Evolutionary conservation across 768 basidiomycete genomes (phyloP), one percentile per base, ranked within the genome.

Genomic region (Gloeostereum incarnatum): DNA sequence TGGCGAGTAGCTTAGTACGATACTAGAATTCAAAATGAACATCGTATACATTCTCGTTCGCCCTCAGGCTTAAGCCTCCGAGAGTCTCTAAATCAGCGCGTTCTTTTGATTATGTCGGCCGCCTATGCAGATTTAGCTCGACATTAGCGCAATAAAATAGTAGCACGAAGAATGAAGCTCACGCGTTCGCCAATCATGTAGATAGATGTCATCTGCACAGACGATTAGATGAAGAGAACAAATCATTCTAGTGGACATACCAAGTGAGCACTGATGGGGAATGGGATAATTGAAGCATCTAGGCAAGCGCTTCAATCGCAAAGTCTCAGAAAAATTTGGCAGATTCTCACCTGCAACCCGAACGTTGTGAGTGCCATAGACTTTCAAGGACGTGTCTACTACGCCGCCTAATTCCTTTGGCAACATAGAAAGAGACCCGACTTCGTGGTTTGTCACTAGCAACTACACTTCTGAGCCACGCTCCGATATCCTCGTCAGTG

Each of bases 361-460:
- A 4, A 63, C 52, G 34, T 64, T 64, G 10, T 38, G 40, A 4
- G 52, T 52, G 5, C 61, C 63, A 46, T 65, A 62, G 2, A 65
- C 55, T 39, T 40, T 55, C 36, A 65, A 43, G n/a, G 47, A 31
- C 6, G 56, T 47, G 40, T 63, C 59, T 2, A 65, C 63, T 9
- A 63, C 61, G 1, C 63, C 62, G 2, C 66, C 67, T 24, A 59
- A 39, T 18, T 53, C 54, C 36, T 42, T 44, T 6, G 67, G 65
- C 50, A 66, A 50, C 65, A 70, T 67, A 7, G 61, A 50, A 38
- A 59, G 41, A 3, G 65, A 60, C 5, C 65, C 61, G 18, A 58
- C 50, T 17, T 55, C 56, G 39, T 64, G 60, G 27, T n/a, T 58
- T 57, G 36, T 58, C 58, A 30, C 54, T 60, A 8, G 48, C 46